Conservation (phyloP, 1,284 basidiomycete genomes). For the Inonotus obliquus region DNA sequence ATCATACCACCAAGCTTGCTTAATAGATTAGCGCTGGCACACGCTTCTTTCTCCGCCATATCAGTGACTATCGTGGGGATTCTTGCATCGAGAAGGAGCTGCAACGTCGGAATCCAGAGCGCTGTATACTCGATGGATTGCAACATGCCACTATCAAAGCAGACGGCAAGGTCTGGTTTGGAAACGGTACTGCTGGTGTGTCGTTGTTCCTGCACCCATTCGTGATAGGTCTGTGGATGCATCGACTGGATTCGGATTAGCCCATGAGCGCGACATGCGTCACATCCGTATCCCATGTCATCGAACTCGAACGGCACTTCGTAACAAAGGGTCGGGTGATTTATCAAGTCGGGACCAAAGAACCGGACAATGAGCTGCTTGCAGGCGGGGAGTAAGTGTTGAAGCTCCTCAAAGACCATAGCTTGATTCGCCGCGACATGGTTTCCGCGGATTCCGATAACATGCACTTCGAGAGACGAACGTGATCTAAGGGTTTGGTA, state of each 20-base stretch:
- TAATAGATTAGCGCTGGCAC: not conserved
- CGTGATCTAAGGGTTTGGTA: not conserved
- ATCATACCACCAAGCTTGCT: not conserved
- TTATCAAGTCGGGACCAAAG: not conserved
- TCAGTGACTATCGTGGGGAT: constrained; percentile 2
- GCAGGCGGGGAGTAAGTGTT: constrained; percentile 2
- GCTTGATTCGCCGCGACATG: not conserved
- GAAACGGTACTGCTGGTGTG: not conserved
- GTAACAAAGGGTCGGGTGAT: not conserved
- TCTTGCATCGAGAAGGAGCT: not conserved
- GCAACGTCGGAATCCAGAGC: not conserved
- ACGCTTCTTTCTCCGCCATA: not conserved
- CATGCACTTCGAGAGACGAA: not conserved
- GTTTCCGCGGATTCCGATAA: not conserved
- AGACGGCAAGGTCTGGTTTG: not conserved
- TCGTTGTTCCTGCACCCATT: not conserved
- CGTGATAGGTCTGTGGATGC: not conserved
- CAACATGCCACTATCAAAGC: not conserved
- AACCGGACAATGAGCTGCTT: not conserved
- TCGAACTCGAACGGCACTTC: not conserved
- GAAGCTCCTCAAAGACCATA: not conserved
- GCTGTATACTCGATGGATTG: not conserved
- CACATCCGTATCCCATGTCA: not conserved
- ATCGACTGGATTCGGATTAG: not conserved
- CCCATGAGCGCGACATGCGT: not conserved